These are phyloP conservation scores for Ganoderma leucocontextum DNA, from an alignment of 1,284 basidiomycete species.

Conservation along the genomic window DNA sequence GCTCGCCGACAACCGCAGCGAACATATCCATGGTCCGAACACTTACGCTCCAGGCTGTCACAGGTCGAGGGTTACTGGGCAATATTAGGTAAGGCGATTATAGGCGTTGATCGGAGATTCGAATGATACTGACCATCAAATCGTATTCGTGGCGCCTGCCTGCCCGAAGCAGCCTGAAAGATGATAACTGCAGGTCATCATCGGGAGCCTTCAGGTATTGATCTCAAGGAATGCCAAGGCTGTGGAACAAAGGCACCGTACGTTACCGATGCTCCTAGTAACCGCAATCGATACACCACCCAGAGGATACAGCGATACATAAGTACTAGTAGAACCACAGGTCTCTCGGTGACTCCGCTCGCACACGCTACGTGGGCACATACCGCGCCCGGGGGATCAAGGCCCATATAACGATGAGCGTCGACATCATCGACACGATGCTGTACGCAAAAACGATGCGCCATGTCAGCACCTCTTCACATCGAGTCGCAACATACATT, in stretches of 20 bases:
- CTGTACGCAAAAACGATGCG: background rate
- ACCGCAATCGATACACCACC: background rate
- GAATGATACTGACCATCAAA: background rate
- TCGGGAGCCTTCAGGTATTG: no score
- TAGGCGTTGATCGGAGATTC: background rate
- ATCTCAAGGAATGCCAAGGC: no score
- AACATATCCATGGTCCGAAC: no score
- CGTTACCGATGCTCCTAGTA: no score
- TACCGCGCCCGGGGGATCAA: slow-evolving; percentile 38
- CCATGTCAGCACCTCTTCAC: slow-evolving; percentile 53
- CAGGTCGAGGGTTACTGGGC: background rate
- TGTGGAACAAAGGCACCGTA: no score
- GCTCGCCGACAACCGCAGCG: background rate
- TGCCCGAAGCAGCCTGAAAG: background rate
- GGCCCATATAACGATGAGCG: slow-evolving; percentile 43
- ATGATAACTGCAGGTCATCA: background rate
- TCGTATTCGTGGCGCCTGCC: background rate
- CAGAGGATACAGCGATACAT: background rate
- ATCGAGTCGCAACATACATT: slow-evolving; percentile 44
- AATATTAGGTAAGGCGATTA: background rate
- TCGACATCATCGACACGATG: slow-evolving; percentile 41
- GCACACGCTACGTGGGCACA: slow-evolving; percentile 17
- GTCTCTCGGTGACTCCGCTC: background rate
- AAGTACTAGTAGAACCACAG: background rate
- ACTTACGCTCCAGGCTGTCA: no score